These are phyloP conservation scores for Rosa lucieae DNA, from an alignment of 306 rosid genomes.

Conservation along the genomic window DNA sequence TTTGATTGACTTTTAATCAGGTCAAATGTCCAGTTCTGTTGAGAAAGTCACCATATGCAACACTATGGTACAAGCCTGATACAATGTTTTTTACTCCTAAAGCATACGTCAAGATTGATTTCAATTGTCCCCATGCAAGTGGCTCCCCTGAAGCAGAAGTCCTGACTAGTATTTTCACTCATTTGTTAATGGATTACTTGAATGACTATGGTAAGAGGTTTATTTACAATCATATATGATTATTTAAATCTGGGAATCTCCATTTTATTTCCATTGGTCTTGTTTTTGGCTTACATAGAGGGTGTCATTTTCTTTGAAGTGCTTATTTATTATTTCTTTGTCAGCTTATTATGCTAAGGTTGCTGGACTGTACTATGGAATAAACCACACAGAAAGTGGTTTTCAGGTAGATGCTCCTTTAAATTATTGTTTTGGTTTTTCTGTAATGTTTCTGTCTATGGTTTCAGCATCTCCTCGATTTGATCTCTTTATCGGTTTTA, in stretches of 20 bases:
- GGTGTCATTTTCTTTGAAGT: neutral
- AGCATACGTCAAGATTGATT: constrained; percentile 75
- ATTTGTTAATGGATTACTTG: constrained; percentile 84
- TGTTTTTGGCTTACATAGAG: neutral
- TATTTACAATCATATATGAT: neutral
- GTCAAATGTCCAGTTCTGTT: constrained; percentile 70
- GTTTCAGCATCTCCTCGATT: neutral
- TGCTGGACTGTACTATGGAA: constrained; percentile 68
- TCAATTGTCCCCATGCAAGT: constrained; percentile 78
- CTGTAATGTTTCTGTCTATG: neutral
- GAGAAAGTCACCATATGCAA: constrained; percentile 63
- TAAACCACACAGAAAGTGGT: constrained; percentile 54
- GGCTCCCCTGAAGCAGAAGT: constrained; percentile 84
- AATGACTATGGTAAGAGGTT: constrained; percentile 76
- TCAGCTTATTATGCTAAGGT: constrained; percentile 89
- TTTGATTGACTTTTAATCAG: constrained; percentile 47
- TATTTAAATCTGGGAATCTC: constrained; percentile 1
- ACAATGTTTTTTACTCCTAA: constrained; percentile 78
- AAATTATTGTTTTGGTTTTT: neutral
- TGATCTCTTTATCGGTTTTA: neutral
- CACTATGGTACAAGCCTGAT: constrained; percentile 89
- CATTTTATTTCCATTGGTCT: neutral
- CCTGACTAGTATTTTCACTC: constrained; percentile 62
- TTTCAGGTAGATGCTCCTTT: constrained; percentile 43
- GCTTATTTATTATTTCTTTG: constrained; percentile 18